Conservation (phyloP, 805 yeast genomes). For the Saturnispora dispora region DNA sequence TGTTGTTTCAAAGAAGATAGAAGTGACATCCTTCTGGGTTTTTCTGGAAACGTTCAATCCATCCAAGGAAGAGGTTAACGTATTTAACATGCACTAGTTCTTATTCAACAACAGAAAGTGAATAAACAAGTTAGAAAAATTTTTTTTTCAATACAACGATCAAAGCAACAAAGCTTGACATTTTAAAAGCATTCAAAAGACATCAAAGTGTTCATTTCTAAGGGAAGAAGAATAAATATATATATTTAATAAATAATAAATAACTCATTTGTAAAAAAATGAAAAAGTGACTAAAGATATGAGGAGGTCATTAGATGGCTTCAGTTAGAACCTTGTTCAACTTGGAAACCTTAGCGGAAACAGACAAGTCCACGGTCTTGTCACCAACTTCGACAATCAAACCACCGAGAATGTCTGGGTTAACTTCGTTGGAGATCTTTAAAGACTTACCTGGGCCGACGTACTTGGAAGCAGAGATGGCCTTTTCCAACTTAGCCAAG, state of each 20-base stretch:
- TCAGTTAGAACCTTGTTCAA: conserved; percentile 84
- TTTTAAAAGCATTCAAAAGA: neutral
- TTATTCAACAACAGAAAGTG: neutral
- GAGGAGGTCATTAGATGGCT: conserved; percentile 47
- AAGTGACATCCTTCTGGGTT: conserved; percentile 43
- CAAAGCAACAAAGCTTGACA: neutral
- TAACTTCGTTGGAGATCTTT: conserved; percentile 71
- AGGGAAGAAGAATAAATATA: conserved; percentile 1
- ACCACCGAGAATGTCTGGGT: conserved; percentile 93
- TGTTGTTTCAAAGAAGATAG: conserved; percentile 34
- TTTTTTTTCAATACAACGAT: neutral
- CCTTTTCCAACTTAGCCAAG: conserved; percentile 66
- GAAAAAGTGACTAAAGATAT: neutral
- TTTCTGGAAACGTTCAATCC: neutral
- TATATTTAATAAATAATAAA: conserved; percentile 1
- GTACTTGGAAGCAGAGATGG: conserved; percentile 67
- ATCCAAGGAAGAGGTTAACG: neutral
- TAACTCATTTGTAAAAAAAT: neutral
- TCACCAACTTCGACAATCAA: conserved; percentile 93
- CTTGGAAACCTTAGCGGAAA: conserved; percentile 74
- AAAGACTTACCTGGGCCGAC: conserved; percentile 84
- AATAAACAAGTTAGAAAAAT: neutral
- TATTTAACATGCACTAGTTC: neutral
- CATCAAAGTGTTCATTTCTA: neutral
- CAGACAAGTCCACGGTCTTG: conserved; percentile 89